These are phyloP conservation scores for Mycena belliarum DNA, from an alignment of 768 basidiomycete genomes.

Conservation along the genomic window DNA sequence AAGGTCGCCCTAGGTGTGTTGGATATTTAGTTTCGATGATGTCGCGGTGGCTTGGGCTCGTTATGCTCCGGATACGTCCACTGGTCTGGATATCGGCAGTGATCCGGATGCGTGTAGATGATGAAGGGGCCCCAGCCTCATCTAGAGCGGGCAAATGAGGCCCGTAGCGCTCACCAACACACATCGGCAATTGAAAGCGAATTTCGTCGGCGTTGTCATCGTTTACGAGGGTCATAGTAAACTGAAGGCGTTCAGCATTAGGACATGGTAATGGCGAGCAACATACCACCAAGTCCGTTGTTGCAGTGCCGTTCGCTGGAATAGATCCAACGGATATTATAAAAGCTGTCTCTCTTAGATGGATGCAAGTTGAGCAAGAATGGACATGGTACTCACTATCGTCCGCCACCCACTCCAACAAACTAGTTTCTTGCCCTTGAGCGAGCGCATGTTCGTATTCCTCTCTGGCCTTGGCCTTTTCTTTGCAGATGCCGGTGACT, in stretches of 20 bases:
- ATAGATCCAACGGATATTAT: slow-evolving; percentile 60
- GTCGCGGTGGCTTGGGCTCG: slow-evolving; percentile 45
- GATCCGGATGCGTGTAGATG: slow-evolving; percentile 40
- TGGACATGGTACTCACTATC: slow-evolving; percentile 42
- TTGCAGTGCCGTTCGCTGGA: slow-evolving; percentile 41
- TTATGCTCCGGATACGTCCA: slow-evolving; percentile 40
- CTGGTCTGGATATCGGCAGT: slow-evolving; percentile 50
- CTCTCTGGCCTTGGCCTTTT: slow-evolving; percentile 43
- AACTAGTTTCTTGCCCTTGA: slow-evolving; percentile 41
- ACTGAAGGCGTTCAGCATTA: slow-evolving; percentile 32
- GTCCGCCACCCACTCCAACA: slow-evolving; percentile 51
- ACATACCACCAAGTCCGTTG: slow-evolving; percentile 44
- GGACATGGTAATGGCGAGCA: background rate
- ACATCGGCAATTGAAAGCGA: slow-evolving; percentile 55
- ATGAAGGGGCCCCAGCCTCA: slow-evolving; percentile 29
- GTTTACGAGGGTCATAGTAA: slow-evolving; percentile 53
- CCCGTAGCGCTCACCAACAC: slow-evolving; percentile 56
- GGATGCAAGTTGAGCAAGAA: background rate
- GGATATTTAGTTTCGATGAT: slow-evolving; percentile 36
- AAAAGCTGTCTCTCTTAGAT: slow-evolving; percentile 45
- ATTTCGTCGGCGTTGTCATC: slow-evolving; percentile 49
- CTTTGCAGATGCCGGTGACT: slow-evolving; percentile 49
- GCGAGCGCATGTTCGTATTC: slow-evolving; percentile 42
- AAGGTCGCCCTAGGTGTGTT: slow-evolving; percentile 34
- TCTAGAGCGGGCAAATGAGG: slow-evolving; percentile 39